Evolutionary conservation across 169 alveolate genomes (phyloP), one percentile per base, ranked within the genome.

Genomic region (Cytauxzoon felis): DNA sequence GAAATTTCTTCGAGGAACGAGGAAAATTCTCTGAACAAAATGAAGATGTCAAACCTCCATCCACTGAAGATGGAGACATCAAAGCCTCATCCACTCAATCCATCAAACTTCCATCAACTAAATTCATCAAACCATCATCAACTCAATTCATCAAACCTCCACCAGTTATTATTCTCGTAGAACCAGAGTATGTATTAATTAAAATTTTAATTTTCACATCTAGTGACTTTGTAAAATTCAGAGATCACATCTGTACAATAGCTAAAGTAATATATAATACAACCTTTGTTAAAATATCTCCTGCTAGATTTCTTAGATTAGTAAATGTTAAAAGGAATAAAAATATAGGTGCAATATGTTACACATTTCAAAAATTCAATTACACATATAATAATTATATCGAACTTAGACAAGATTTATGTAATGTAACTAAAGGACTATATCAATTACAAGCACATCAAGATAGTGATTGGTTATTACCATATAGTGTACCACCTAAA

Each of bases 161-260:
- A n/a, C 19, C 82, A 24, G 48, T 71, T 4, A 3, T 76, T 8
- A 33, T 76, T 0, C 63, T 76, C 13, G 58, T 76, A 3, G 82
- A 70, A 41, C 84, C 87, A 1, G 75, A 50, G 80, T 65, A 54
- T 18, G 83, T 48, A 49, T n/a, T 6, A 0, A 36, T 1, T 50
- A 0, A n/a, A 1, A 2, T 4, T 24, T 8, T 59, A 53, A 23
- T 40, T 26, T 50, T 56, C 65, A n/a, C n/a, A 62, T 9, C 45
- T 33, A 82, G 85, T 9, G 87, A 85, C 42, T 71, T 78, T 16
- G 70, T 84, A 50, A 85, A 85, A 50, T 79, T 85, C 59, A 26
- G 87, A 41, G 91, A 85, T 72, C 91, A 85, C 45, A 67, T 85
- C n/a, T 56, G 76, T n/a, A 85, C 87, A 26, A 72, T 85, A n/a